phyloP scores from a whole-genome alignment of 2,329 filamentous ascomycete species.

The Geosmithia flava region DNA sequence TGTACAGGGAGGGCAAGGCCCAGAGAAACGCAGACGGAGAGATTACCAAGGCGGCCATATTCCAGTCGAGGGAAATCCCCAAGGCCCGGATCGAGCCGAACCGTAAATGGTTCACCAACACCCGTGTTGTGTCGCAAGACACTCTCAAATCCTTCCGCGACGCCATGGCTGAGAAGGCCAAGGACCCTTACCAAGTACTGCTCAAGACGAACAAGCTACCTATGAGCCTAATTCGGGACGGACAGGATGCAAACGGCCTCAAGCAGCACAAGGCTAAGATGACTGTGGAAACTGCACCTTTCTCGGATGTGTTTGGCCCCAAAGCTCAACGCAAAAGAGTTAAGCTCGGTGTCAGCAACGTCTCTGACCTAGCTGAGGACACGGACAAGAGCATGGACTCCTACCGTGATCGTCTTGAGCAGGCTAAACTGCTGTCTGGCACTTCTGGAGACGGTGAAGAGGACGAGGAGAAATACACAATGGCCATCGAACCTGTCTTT shows the following conservation, averaged over 20 bases:
- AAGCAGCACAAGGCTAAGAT: conserved; percentile 94
- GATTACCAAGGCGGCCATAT: conserved; percentile 72
- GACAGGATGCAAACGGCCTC: conserved; percentile 64
- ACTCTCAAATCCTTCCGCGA: conserved; percentile 77
- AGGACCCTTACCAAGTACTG: conserved; percentile 88
- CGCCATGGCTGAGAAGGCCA: conserved; percentile 80
- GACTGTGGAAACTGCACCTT: conserved; percentile 76
- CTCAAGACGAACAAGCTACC: conserved; percentile 95
- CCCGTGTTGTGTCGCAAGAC: conserved; percentile 78
- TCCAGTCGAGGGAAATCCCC: conserved; percentile 72
- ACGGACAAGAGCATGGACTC: conserved; percentile 69
- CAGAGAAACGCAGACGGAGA: conserved; percentile 73
- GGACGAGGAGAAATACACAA: conserved; percentile 31
- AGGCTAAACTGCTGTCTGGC: conserved; percentile 65
- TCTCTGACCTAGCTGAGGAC: conserved; percentile 71
- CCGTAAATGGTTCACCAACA: conserved; percentile 96
- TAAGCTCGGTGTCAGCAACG: conserved; percentile 72
- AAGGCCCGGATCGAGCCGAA: conserved; percentile 87
- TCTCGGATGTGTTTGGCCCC: conserved; percentile 80
- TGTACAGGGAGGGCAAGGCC: conserved; percentile 78
- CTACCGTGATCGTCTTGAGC: conserved; percentile 71
- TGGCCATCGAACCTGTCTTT: conserved; percentile 77
- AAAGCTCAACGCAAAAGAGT: conserved; percentile 89
- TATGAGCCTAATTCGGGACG: conserved; percentile 84
- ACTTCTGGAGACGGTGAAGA: conserved; percentile 41